Conservation (phyloP, 2,329 filamentous ascomycete species). For the Pleurostoma richardsiae region DNA sequence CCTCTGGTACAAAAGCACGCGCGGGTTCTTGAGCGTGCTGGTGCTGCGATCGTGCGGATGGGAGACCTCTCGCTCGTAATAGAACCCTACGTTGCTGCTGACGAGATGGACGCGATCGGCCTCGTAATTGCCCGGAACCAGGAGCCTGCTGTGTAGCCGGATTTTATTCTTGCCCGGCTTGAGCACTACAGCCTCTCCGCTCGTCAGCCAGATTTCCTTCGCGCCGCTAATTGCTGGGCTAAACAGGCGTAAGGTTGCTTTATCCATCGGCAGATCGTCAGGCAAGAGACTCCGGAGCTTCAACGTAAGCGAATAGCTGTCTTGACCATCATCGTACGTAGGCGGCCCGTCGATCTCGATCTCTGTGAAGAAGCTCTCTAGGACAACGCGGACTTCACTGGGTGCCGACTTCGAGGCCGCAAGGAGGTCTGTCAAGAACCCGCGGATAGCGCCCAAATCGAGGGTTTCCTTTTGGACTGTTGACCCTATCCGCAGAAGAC, state of each 20-base stretch:
- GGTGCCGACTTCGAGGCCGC: constrained; percentile 35
- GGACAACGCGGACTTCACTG: constrained; percentile 60
- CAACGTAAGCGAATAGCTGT: constrained; percentile 70
- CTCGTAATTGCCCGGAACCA: constrained; percentile 68
- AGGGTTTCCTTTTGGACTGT: constrained; percentile 16
- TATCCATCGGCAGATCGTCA: constrained; percentile 63
- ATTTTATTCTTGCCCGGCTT: constrained; percentile 48
- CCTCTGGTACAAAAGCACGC: constrained; percentile 70
- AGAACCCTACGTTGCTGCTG: constrained; percentile 58
- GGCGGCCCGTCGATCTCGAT: constrained; percentile 65
- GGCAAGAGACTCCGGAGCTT: constrained; percentile 67
- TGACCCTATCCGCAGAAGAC: constrained; percentile 22
- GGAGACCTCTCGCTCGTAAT: constrained; percentile 56
- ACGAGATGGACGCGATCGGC: constrained; percentile 67
- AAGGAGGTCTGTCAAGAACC: constrained; percentile 42
- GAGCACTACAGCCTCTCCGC: constrained; percentile 33
- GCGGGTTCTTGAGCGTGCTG: constrained; percentile 52
- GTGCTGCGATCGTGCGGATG: constrained; percentile 38
- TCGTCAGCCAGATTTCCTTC: constrained; percentile 48
- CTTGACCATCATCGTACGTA: constrained; percentile 62
- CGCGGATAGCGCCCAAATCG: constrained; percentile 35
- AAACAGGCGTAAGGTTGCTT: constrained; percentile 58
- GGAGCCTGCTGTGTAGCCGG: constrained; percentile 40
- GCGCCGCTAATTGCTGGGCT: constrained; percentile 47
- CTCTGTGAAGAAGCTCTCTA: constrained; percentile 70